phyloP scores from a whole-genome alignment of 306 rosid species.

The Castanea sativa region DNA sequence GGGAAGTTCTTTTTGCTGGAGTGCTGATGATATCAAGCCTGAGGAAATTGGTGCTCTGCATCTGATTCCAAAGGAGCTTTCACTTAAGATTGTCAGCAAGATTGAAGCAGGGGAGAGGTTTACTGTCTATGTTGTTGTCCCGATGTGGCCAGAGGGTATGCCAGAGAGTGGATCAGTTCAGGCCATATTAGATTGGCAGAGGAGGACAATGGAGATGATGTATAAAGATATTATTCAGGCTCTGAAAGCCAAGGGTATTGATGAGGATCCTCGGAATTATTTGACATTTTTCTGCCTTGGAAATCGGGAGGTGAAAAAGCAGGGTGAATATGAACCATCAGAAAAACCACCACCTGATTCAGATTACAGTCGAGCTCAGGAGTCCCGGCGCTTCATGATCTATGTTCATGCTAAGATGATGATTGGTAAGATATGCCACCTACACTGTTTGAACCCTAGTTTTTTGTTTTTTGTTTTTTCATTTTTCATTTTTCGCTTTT shows the following conservation, averaged over 20 bases:
- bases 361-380: constrained; percentile 60
- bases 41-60: constrained; percentile 67
- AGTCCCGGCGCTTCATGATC: constrained; percentile 69
- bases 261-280: constrained; percentile 70
- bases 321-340: constrained; percentile 60
- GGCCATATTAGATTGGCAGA: constrained; percentile 82
- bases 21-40: constrained; percentile 48
- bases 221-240: constrained; percentile 58
- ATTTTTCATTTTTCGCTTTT: too few relatives aligned
- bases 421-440: constrained; percentile 50
- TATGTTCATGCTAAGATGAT: constrained; percentile 78
- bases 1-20: constrained; percentile 65
- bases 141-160: constrained; percentile 81
- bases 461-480: too few relatives aligned
- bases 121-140: constrained; percentile 59
- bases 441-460: background rate
- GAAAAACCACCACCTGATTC: constrained; percentile 57
- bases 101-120: constrained; percentile 75
- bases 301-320: constrained; percentile 64
- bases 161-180: constrained; percentile 77
- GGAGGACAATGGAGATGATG: constrained; percentile 76
- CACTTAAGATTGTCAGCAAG: constrained; percentile 68
- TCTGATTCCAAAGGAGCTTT: constrained; percentile 68
- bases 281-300: constrained; percentile 84
- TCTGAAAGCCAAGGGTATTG: constrained; percentile 52